Evolutionary conservation across 305 asterid genomes (phyloP).

Genomic region (Ajuga reptans): DNA sequence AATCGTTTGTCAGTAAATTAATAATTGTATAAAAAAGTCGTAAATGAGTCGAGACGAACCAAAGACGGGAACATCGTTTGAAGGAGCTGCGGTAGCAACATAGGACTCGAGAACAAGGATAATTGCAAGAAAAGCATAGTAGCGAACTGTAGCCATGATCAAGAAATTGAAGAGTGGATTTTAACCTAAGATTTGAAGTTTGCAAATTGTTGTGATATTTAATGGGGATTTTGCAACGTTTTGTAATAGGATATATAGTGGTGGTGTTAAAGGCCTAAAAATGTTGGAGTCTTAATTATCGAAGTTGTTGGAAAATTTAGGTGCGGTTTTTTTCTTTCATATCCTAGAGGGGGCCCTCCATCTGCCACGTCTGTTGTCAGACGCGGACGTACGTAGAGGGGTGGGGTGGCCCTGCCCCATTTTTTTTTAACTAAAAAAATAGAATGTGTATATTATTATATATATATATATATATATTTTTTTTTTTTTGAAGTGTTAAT

Average conservation of each 20-base stretch:
- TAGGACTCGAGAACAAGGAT: slow-evolving; percentile 28
- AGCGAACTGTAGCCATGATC: slow-evolving; percentile 28
- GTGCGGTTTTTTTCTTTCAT: neutral
- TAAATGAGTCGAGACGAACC: slow-evolving; percentile 25
- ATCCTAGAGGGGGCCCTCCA: neutral
- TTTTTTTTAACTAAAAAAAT: too few relatives aligned
- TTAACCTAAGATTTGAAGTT: neutral
- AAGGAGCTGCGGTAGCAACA: slow-evolving; percentile 14
- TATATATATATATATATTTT: too few relatives aligned
- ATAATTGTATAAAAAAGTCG: too few relatives aligned
- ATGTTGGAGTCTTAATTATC: neutral
- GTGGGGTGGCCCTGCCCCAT: too few relatives aligned
- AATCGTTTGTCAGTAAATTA: neutral
- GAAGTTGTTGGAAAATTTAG: slow-evolving; percentile 15
- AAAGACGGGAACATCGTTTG: slow-evolving; percentile 7
- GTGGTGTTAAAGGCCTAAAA: neutral
- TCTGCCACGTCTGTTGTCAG: too few relatives aligned
- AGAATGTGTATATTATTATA: too few relatives aligned
- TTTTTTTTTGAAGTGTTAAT: too few relatives aligned
- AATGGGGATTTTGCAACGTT: neutral
- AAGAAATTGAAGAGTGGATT: neutral
- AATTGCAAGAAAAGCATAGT: slow-evolving; percentile 23
- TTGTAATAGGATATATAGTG: too few relatives aligned
- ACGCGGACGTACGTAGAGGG: too few relatives aligned
- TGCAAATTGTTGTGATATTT: neutral